Conservation (phyloP, 1,139 yeast genomes). For the Taphrina flavorubra region DNA sequence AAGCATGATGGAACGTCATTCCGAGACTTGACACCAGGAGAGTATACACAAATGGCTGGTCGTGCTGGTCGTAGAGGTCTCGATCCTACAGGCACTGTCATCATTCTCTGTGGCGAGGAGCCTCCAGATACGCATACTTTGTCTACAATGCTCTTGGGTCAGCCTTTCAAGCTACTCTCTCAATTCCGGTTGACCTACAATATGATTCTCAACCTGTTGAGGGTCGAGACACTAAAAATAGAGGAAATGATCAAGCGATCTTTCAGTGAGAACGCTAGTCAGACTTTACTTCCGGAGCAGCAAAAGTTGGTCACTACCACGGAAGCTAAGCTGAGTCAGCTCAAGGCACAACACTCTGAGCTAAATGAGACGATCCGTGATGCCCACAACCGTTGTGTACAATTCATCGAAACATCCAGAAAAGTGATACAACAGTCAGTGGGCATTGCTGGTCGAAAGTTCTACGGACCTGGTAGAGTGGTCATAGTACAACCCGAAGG, state of each 20-base stretch:
- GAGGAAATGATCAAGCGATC: conserved; percentile 98
- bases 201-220: conserved; percentile 87
- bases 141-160: conserved; percentile 81
- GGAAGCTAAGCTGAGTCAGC: conserved; percentile 58
- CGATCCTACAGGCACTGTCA: conserved; percentile 94
- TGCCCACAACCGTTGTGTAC: conserved; percentile 21
- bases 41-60: conserved; percentile 98
- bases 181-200: conserved; percentile 93
- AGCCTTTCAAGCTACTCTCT: conserved; percentile 84
- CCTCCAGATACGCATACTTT: conserved; percentile 57
- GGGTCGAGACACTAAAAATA: conserved; percentile 91
- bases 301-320: conserved; percentile 66
- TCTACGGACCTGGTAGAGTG: conserved; percentile 60
- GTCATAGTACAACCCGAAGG: conserved; percentile 62
- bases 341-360: conserved; percentile 7
- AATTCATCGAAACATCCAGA: conserved; percentile 5
- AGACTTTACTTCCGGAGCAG: conserved; percentile 84
- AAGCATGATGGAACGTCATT: conserved; percentile 89
- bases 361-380: conserved; percentile 17
- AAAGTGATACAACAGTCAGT: conserved; percentile 25
- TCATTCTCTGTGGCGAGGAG: conserved; percentile 80
- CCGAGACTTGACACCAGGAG: conserved; percentile 88
- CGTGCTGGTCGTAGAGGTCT: conserved; percentile 98
- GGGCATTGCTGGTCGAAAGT: conserved; percentile 42
- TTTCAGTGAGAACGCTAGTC: conserved; percentile 88